Evolutionary conservation across 2,329 filamentous ascomycete species (phyloP).

Genomic region (Mariannaea elegans): DNA sequence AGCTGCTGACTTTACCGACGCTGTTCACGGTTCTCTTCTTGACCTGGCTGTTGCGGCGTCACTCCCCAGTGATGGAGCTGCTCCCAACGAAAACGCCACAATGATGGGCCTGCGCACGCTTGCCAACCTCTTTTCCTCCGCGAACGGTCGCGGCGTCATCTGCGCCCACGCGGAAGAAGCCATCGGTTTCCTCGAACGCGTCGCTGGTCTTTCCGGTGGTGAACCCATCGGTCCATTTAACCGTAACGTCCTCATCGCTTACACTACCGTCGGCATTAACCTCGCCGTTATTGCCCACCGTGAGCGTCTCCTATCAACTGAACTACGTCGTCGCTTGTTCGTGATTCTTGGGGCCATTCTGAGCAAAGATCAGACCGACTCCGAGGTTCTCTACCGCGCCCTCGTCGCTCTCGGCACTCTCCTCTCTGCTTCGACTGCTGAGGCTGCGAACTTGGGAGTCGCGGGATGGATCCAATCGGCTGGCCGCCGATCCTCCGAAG

Average conservation of each 20-base stretch:
- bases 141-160: slow-evolving; percentile 73
- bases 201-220: slow-evolving; percentile 61
- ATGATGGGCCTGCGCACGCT: slow-evolving; percentile 88
- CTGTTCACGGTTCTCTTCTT: slow-evolving; percentile 67
- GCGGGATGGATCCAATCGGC: slow-evolving; percentile 53
- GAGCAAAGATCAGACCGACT: slow-evolving; percentile 70
- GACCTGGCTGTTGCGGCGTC: slow-evolving; percentile 56
- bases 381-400: slow-evolving; percentile 83
- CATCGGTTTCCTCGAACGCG: slow-evolving; percentile 69
- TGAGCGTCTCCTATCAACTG: slow-evolving; percentile 50
- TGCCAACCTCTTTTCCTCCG: slow-evolving; percentile 83
- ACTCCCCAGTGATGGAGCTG: slow-evolving; percentile 57
- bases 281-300: slow-evolving; percentile 75
- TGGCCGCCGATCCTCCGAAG: slow-evolving; percentile 55
- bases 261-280: slow-evolving; percentile 86
- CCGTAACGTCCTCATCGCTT: slow-evolving; percentile 83
- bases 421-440: slow-evolving; percentile 62
- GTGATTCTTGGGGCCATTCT: slow-evolving; percentile 71
- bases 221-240: slow-evolving; percentile 66
- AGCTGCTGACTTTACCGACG: slow-evolving; percentile 68
- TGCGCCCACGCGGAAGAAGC: slow-evolving; percentile 67
- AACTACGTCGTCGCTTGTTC: slow-evolving; percentile 56
- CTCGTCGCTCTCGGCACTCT: slow-evolving; percentile 83
- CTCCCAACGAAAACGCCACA: slow-evolving; percentile 78
- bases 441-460: slow-evolving; percentile 53